Percentiles rank a stretch among this genome's conserved stretches.
These are phyloP conservation scores for Pseudozyma pruni DNA, from an alignment of 1,284 basidiomycete species.

Conservation along the genomic window DNA sequence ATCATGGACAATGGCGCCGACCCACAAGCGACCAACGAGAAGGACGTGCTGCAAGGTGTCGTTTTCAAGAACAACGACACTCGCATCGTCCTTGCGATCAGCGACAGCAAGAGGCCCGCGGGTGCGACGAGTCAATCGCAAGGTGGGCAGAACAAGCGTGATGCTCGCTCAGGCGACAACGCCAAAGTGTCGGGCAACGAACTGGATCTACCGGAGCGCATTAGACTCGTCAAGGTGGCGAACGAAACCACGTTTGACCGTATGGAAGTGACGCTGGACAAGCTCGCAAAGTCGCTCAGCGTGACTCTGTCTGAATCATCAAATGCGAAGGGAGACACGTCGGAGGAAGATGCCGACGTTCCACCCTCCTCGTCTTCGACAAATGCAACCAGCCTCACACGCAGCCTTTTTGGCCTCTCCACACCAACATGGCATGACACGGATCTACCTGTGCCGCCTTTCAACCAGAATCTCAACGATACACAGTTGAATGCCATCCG, in stretches of 20 bases:
- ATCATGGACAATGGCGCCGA: slow-evolving; percentile 76
- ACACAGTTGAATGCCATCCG: slow-evolving; percentile 84
- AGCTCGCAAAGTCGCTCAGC: slow-evolving; percentile 40
- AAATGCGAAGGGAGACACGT: slow-evolving; percentile 18
- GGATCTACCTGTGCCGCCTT: slow-evolving; percentile 71
- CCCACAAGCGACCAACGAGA: slow-evolving; percentile 27
- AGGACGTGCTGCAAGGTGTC: slow-evolving; percentile 35
- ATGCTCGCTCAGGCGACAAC: slow-evolving; percentile 63
- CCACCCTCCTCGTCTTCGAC: slow-evolving; percentile 4
- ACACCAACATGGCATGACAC: slow-evolving; percentile 42
- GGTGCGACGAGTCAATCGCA: neutral
- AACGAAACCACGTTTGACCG: slow-evolving; percentile 92
- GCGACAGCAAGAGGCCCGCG: slow-evolving; percentile 20
- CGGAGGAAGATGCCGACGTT: slow-evolving; percentile 27
- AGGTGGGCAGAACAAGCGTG: slow-evolving; percentile 26
- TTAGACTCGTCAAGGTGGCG: slow-evolving; percentile 86
- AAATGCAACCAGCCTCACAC: slow-evolving; percentile 55
- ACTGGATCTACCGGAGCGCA: slow-evolving; percentile 82
- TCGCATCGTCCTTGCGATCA: slow-evolving; percentile 27
- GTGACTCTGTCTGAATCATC: slow-evolving; percentile 13
- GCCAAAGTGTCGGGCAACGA: slow-evolving; percentile 72
- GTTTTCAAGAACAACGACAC: slow-evolving; percentile 41
- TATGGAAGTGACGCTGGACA: slow-evolving; percentile 46
- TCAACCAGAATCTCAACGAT: slow-evolving; percentile 80
- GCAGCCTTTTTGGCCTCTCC: slow-evolving; percentile 36